Evolutionary conservation across 345 rosid genomes (phyloP).

Genomic region (Syzygium jambos): DNA sequence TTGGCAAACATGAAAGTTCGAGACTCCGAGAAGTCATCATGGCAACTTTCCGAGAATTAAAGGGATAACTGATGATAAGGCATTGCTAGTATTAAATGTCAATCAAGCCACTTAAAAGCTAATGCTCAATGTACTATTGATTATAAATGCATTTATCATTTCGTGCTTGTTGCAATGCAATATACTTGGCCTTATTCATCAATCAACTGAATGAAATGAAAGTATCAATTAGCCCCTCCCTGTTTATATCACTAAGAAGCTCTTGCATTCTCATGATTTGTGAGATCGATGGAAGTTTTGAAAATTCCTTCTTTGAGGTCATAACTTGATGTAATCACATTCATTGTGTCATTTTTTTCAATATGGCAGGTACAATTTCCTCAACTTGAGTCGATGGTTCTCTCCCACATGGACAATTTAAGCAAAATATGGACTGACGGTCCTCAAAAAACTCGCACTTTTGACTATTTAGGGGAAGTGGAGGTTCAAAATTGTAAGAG

Average conservation of each 20-base stretch:
- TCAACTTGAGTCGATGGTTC: accelerated
- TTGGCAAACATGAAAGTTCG: too few species aligned
- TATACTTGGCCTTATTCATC: too few species aligned
- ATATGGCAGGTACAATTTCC: background rate
- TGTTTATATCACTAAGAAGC: accelerated
- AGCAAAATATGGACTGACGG: accelerated
- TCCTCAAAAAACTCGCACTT: background rate
- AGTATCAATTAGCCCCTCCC: too few species aligned
- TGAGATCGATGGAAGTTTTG: background rate
- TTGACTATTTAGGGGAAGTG: accelerated
- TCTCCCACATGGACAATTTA: background rate
- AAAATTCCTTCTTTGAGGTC: background rate
- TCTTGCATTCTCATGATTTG: background rate
- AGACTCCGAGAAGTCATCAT: too few species aligned
- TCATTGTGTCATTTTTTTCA: background rate
- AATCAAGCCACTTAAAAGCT: too few species aligned
- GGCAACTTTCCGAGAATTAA: too few species aligned
- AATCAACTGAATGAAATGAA: too few species aligned
- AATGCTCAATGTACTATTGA: too few species aligned
- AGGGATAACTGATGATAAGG: too few species aligned
- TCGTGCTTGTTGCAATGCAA: too few species aligned
- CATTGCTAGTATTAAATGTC: too few species aligned
- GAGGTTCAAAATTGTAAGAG: accelerated
- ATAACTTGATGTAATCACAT: background rate
- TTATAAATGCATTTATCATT: too few species aligned